Conservation (phyloP, 2,329 filamentous ascomycete genomes). For the Aspergillus sp. region DNA sequence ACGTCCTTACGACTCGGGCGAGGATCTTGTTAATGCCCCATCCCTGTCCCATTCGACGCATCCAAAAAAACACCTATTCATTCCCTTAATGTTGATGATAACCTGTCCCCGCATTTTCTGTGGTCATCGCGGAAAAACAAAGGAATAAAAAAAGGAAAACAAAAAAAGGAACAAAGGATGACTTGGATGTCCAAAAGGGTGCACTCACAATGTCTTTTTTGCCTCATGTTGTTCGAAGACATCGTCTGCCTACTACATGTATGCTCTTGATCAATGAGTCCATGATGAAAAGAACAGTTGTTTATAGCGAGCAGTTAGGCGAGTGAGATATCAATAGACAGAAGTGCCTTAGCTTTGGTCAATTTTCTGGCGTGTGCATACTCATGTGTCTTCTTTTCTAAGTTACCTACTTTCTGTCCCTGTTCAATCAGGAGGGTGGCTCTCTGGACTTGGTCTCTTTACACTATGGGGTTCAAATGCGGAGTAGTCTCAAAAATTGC, state of each 20-base stretch:
- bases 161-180: background rate
- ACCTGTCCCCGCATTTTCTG: background rate
- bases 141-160: background rate
- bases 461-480: no score
- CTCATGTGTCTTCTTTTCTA: no score
- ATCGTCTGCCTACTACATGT: background rate
- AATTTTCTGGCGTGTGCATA: no score
- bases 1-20: conserved; percentile 2
- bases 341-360: no score
- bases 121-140: background rate
- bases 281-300: background rate
- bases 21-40: background rate
- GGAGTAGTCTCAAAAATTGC: no score
- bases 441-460: no score
- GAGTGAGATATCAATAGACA: background rate
- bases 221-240: background rate
- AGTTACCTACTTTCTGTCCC: no score
- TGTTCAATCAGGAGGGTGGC: no score
- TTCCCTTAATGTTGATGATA: conserved; percentile 5
- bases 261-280: conserved; percentile 1
- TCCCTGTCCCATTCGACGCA: background rate
- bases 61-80: background rate
- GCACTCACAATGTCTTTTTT: background rate
- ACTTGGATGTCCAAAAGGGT: background rate
- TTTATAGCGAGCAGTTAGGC: background rate